phyloP scores from a whole-genome alignment of 495 filamentous ascomycete species.

The Neurospora sp. region DNA sequence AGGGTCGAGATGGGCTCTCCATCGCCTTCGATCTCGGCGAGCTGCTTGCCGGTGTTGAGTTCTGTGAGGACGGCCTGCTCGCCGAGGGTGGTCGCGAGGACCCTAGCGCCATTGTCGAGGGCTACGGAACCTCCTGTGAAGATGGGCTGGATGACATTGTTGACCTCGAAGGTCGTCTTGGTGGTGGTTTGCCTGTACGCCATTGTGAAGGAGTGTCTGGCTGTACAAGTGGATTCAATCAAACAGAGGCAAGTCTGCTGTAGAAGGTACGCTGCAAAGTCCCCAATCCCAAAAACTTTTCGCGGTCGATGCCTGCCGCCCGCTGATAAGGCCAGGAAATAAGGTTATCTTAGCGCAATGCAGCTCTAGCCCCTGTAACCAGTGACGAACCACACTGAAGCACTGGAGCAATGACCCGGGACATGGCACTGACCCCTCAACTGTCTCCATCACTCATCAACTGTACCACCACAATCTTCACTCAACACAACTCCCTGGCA shows the following conservation, averaged over 20 bases:
- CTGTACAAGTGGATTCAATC: background rate
- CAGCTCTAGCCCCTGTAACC: conserved; percentile 2
- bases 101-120: conserved; percentile 67
- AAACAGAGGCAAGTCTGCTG: background rate
- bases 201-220: conserved; percentile 23
- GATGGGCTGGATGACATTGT: conserved; percentile 76
- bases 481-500: background rate
- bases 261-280: background rate
- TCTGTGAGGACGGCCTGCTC: conserved; percentile 87
- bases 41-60: conserved; percentile 68
- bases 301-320: background rate
- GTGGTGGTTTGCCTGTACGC: conserved; percentile 37
- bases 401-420: background rate
- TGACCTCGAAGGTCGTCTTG: conserved; percentile 79
- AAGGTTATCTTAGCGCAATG: conserved; percentile 32
- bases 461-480: background rate
- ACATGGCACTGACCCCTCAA: background rate
- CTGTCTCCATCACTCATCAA: background rate
- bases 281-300: conserved; percentile 9
- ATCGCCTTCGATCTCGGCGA: conserved; percentile 88
- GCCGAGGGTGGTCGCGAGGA: conserved; percentile 76
- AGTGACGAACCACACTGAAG: background rate
- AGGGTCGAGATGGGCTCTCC: conserved; percentile 84
- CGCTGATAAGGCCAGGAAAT: conserved; percentile 20
- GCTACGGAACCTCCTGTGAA: conserved; percentile 86